Evolutionary conservation across 805 yeast species (phyloP).

Genomic region (Candida khao-thaluensis): DNA sequence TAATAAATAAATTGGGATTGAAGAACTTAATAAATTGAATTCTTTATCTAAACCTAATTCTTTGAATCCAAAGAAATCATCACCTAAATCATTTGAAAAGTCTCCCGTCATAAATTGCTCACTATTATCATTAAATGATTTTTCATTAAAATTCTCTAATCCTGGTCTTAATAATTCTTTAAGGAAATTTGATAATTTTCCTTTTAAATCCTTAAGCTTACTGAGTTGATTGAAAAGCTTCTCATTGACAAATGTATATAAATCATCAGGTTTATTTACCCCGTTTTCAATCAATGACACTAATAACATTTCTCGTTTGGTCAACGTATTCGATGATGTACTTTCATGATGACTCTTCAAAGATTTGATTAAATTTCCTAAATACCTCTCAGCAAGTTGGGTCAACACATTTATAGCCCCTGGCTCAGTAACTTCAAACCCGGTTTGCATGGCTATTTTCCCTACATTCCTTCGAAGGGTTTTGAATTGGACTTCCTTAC

Average conservation of each 20-base stretch:
- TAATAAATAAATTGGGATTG: slow-evolving; percentile 86
- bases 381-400: slow-evolving; percentile 77
- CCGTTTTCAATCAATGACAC: slow-evolving; percentile 83
- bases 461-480: slow-evolving; percentile 69
- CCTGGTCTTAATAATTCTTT: slow-evolving; percentile 83
- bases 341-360: slow-evolving; percentile 72
- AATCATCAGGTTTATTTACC: slow-evolving; percentile 69
- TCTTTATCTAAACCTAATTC: slow-evolving; percentile 93
- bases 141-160: slow-evolving; percentile 68
- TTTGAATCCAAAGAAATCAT: slow-evolving; percentile 95
- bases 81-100: slow-evolving; percentile 90
- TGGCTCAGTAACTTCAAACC: slow-evolving; percentile 82
- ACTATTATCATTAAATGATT: slow-evolving; percentile 81
- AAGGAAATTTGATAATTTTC: slow-evolving; percentile 66
- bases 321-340: slow-evolving; percentile 43
- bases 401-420: slow-evolving; percentile 76
- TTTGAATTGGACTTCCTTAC: slow-evolving; percentile 59
- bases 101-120: slow-evolving; percentile 95
- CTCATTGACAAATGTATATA: slow-evolving; percentile 73
- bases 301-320: slow-evolving; percentile 47
- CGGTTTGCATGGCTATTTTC: slow-evolving; percentile 84
- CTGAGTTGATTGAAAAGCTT: slow-evolving; percentile 65
- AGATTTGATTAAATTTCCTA: slow-evolving; percentile 71
- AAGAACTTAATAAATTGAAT: slow-evolving; percentile 75
- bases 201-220: slow-evolving; percentile 67